phyloP scores from a whole-genome alignment of 805 yeast species.

The Starmerella roubikii region DNA sequence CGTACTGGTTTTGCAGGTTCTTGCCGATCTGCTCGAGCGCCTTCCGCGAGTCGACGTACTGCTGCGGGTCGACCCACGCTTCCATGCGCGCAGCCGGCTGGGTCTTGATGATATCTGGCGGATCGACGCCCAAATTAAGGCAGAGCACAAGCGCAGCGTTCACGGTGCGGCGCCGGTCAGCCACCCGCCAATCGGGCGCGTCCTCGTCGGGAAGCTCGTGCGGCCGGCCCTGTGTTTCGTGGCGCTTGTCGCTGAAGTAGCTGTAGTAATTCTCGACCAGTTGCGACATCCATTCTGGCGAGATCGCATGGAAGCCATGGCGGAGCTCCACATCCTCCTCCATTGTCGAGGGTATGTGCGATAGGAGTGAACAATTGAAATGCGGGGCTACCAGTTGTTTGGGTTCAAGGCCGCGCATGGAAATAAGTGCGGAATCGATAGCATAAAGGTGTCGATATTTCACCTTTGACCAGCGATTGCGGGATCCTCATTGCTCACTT shows the following conservation, averaged over 20 bases:
- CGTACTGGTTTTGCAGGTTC: slow-evolving; percentile 75
- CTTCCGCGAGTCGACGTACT: slow-evolving; percentile 70
- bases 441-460: too few species aligned
- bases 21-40: slow-evolving; percentile 88
- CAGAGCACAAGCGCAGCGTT: slow-evolving; percentile 87
- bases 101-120: slow-evolving; percentile 88
- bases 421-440: too few species aligned
- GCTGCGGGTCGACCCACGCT: slow-evolving; percentile 84
- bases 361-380: too few species aligned
- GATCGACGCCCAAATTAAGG: slow-evolving; percentile 87
- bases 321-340: slow-evolving; percentile 31
- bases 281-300: slow-evolving; percentile 20
- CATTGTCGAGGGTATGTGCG: too few species aligned
- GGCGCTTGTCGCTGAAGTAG: slow-evolving; percentile 85
- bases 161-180: slow-evolving; percentile 82
- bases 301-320: slow-evolving; percentile 38
- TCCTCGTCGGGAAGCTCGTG: slow-evolving; percentile 39
- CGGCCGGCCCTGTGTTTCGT: slow-evolving; percentile 80
- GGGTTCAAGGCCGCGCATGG: too few species aligned
- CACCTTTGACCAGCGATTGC: too few species aligned
- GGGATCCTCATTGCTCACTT: too few species aligned
- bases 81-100: slow-evolving; percentile 86
- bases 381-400: too few species aligned
- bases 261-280: slow-evolving; percentile 47
- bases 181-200: slow-evolving; percentile 75